phyloP scores from a whole-genome alignment of 331 rosid species.

The Phaseolus coccineus region DNA sequence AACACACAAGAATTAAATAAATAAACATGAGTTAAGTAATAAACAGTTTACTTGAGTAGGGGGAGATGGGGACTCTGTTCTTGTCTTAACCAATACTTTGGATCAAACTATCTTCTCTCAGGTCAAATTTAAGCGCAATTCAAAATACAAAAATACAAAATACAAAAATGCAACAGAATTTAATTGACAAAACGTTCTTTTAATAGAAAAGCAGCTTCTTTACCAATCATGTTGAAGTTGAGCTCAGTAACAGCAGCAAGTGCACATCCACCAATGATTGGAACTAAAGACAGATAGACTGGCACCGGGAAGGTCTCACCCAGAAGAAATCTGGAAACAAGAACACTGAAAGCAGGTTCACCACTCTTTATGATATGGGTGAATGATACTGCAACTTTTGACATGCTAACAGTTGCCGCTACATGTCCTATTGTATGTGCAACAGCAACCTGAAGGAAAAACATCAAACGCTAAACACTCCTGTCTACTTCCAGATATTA shows the following conservation, averaged over 20 bases:
- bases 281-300: constrained; percentile 76
- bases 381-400: constrained; percentile 91
- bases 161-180: background rate
- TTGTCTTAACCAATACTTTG: background rate
- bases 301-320: constrained; percentile 76
- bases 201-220: constrained; percentile 14
- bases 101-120: background rate
- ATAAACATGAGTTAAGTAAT: background rate
- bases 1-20: background rate
- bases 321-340: constrained; percentile 79
- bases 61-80: background rate
- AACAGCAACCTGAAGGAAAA: constrained; percentile 69
- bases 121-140: background rate
- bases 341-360: constrained; percentile 86
- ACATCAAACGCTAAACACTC: constrained; percentile 27
- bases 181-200: background rate
- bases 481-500: background rate
- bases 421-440: constrained; percentile 93
- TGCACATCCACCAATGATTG: constrained; percentile 85
- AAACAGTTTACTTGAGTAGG: background rate
- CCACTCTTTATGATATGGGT: constrained; percentile 95
- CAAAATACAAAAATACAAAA: background rate
- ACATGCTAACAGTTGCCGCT: constrained; percentile 92
- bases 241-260: constrained; percentile 93
- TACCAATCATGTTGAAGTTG: constrained; percentile 91